These are phyloP conservation scores for Spathaspora arborariae DNA, from an alignment of 805 yeast genomes.

Conservation along the genomic window DNA sequence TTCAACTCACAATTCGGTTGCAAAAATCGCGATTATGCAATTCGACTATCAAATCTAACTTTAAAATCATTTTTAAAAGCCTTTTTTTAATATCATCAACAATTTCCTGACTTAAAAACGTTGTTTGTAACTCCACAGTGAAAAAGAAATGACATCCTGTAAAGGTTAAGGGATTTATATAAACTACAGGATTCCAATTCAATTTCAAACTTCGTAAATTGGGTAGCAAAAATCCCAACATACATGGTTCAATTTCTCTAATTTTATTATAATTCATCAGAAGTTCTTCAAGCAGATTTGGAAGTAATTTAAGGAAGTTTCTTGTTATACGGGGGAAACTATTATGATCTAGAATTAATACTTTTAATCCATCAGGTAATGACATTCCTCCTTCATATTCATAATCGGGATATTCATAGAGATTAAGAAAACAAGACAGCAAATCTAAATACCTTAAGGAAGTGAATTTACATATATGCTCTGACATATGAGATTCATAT, in stretches of 20 bases:
- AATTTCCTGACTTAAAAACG: conserved; percentile 8
- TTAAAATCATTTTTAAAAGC: background rate
- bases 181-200: conserved; percentile 12
- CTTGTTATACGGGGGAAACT: conserved; percentile 15
- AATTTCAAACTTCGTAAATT: conserved; percentile 14
- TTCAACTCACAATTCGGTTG: too few species aligned
- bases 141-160: conserved; percentile 1
- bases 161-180: conserved; percentile 6
- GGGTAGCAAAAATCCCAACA: conserved; percentile 12
- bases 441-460: conserved; percentile 20
- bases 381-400: conserved; percentile 9
- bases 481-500: conserved; percentile 29
- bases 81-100: background rate
- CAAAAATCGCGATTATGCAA: too few species aligned
- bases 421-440: conserved; percentile 24
- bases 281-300: conserved; percentile 20
- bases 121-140: conserved; percentile 10
- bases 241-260: conserved; percentile 4
- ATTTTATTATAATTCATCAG: conserved; percentile 12
- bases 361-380: conserved; percentile 22
- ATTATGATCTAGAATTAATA: conserved; percentile 25
- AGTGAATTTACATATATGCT: conserved; percentile 21
- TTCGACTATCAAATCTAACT: background rate
- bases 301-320: conserved; percentile 20
- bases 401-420: too few species aligned